Evolutionary conservation across 805 yeast genomes (phyloP).

Genomic region (Ogataea dorogensis): DNA sequence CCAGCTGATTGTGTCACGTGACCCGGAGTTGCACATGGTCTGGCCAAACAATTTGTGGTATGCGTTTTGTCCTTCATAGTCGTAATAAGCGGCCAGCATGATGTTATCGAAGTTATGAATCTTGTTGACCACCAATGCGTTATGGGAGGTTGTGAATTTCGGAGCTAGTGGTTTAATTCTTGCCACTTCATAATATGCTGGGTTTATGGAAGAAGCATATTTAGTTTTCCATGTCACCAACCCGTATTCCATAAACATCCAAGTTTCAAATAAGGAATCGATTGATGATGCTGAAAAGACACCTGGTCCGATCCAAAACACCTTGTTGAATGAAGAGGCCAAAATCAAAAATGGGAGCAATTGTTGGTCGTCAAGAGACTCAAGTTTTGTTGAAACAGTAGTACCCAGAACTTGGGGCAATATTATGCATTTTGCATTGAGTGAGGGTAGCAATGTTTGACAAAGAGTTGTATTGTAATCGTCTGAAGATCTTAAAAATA

Average conservation of each 20-base stretch:
- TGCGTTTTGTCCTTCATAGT: slow-evolving; percentile 41
- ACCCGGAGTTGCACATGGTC: slow-evolving; percentile 47
- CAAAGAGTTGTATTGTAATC: slow-evolving; percentile 40
- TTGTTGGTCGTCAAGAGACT: slow-evolving; percentile 27
- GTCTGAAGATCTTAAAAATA: slow-evolving; percentile 34
- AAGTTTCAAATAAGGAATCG: slow-evolving; percentile 29
- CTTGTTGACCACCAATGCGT: slow-evolving; percentile 46
- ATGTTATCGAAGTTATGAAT: slow-evolving; percentile 42
- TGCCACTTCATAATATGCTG: slow-evolving; percentile 46
- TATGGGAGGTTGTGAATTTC: slow-evolving; percentile 42
- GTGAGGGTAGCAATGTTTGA: slow-evolving; percentile 34
- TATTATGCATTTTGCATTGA: slow-evolving; percentile 39
- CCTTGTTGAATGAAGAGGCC: slow-evolving; percentile 42
- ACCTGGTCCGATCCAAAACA: slow-evolving; percentile 43
- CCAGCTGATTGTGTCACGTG: slow-evolving; percentile 49
- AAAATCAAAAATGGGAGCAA: slow-evolving; percentile 40
- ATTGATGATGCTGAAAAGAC: slow-evolving; percentile 40
- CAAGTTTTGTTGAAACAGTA: slow-evolving; percentile 14
- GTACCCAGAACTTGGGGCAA: slow-evolving; percentile 36
- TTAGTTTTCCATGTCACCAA: slow-evolving; percentile 69
- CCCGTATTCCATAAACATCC: slow-evolving; percentile 50
- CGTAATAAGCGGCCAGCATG: slow-evolving; percentile 46
- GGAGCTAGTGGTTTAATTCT: slow-evolving; percentile 17
- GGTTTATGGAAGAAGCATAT: slow-evolving; percentile 65
- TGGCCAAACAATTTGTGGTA: slow-evolving; percentile 36